A percentile compares a stretch with the other conserved stretches of the same genome.
phyloP scores from a whole-genome alignment of 1,139 yeast genomes.

The Torulaspora pretoriensis region DNA sequence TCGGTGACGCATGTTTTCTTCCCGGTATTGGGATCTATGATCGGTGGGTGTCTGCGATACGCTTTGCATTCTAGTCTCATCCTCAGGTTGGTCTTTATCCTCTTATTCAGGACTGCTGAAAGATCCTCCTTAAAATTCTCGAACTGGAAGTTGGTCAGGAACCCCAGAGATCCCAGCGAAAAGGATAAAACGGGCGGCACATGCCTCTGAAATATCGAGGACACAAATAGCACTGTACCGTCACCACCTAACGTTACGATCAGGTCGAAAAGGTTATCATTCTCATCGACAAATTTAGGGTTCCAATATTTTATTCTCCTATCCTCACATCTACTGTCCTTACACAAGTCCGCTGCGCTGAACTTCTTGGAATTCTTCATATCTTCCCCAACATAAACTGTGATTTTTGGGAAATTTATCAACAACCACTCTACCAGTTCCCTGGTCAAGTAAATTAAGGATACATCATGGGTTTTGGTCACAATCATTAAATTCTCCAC shows the following conservation, averaged over 20 bases:
- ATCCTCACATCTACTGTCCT: slow-evolving; percentile 28
- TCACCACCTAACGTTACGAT: slow-evolving; percentile 85
- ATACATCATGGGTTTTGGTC: slow-evolving; percentile 81
- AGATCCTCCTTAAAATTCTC: slow-evolving; percentile 61
- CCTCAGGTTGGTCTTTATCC: slow-evolving; percentile 72
- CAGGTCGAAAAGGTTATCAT: slow-evolving; percentile 60
- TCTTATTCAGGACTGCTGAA: slow-evolving; percentile 55
- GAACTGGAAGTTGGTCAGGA: slow-evolving; percentile 71
- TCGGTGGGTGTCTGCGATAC: slow-evolving; percentile 37
- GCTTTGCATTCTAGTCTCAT: slow-evolving; percentile 75
- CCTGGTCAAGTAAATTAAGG: slow-evolving; percentile 66
- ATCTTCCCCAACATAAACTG: slow-evolving; percentile 67
- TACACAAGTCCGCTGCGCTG: slow-evolving; percentile 42
- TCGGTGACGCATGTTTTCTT: slow-evolving; percentile 46
- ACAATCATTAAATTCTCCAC: slow-evolving; percentile 71
- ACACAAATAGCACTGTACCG: slow-evolving; percentile 80
- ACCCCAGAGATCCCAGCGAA: slow-evolving; percentile 77
- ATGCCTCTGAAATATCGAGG: slow-evolving; percentile 69
- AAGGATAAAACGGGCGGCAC: slow-evolving; percentile 89
- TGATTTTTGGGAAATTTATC: slow-evolving; percentile 44
- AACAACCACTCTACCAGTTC: slow-evolving; percentile 77
- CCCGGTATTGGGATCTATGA: slow-evolving; percentile 20
- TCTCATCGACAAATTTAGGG: slow-evolving; percentile 48
- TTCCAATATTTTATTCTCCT: slow-evolving; percentile 64
- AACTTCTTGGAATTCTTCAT: slow-evolving; percentile 60